Base-by-base conservation (phyloP, 2,329 filamentous ascomycete genomes). In the Stagonosporopsis rhizophila region DNA sequence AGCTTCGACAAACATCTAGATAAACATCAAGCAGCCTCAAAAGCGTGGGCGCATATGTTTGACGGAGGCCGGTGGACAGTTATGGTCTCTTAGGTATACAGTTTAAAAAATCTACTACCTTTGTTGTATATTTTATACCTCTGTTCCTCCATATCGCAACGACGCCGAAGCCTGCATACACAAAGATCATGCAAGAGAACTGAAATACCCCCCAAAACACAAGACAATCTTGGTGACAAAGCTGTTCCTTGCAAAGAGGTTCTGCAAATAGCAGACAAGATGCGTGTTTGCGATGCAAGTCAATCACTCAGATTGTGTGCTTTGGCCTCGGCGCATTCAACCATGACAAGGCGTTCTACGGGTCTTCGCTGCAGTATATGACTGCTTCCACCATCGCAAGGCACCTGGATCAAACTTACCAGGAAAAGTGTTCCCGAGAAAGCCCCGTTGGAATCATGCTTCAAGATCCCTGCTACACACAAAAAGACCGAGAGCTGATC, bases 401-500 rank as follows among this genome's bases (percentile, higher is more conserved):
- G 1, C 22, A 28, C 2, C 50, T 67, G 0, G 23, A 61, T 6
- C 15, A 22, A 2, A 14, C 28, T 1, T 55, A 62, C 32, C 35
- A 11, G 6, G 8, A 23, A 2, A n/a, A 27, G 6, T 22, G 38
- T 54, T n/a, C 17, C 52, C 5, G 14, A 1, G 15, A n/a, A 1
- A n/a, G 25, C 12, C 8, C 22, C 8, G 44, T 67, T 2, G 17
- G 52, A 12, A 46, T 68, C n/a, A 35, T 67, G 6, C 39, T 60
- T 1, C 64, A 68, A 25, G 64, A 68, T 30, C 67, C 67, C 1
- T 48, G 37, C 22, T 68, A 68, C 44, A 34, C 37, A 9, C 8
- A 25, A 0, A 52, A 42, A 17, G 66, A 64, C 19, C 17, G 30
- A 6, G 4, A 44, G 4, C 48, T 65, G 0, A 32, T 62, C 15